Percentiles rank a stretch among this genome's conserved stretches.
phyloP scores from a whole-genome alignment of 1,284 basidiomycete species.

The Cystobasidium sp. region DNA sequence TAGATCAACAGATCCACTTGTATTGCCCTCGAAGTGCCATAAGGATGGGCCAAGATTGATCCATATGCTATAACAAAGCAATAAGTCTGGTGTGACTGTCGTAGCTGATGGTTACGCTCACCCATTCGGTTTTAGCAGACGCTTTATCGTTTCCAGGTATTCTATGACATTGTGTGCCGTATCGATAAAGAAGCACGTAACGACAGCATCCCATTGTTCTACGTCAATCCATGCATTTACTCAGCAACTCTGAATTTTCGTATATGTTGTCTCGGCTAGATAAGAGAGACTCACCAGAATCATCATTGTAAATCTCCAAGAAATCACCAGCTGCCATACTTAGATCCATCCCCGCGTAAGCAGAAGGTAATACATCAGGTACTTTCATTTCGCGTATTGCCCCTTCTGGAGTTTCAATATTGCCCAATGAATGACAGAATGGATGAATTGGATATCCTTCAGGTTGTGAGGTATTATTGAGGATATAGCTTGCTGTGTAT shows the following conservation, averaged over 20 bases:
- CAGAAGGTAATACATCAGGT: constrained; percentile 80
- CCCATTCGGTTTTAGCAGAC: constrained; percentile 76
- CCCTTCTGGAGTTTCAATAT: constrained; percentile 65
- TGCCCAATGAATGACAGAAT: constrained; percentile 87
- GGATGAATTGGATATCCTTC: constrained; percentile 75
- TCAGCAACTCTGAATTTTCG: background rate
- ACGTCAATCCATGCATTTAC: constrained; percentile 42
- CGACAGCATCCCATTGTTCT: constrained; percentile 81
- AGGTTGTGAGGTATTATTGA: constrained; percentile 27
- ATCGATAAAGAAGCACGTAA: constrained; percentile 98
- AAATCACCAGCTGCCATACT: constrained; percentile 91
- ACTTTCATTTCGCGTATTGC: constrained; percentile 72
- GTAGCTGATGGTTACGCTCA: background rate
- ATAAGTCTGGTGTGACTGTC: background rate
- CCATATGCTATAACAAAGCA: constrained; percentile 64
- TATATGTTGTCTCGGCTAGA: too few relatives aligned
- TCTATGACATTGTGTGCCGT: constrained; percentile 92
- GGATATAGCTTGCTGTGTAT: constrained; percentile 42
- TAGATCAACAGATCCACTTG: constrained; percentile 80
- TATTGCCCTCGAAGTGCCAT: constrained; percentile 95
- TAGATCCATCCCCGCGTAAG: constrained; percentile 68
- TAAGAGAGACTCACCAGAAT: constrained; percentile 53
- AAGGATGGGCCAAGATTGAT: constrained; percentile 88
- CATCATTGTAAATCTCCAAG: constrained; percentile 78
- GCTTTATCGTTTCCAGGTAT: constrained; percentile 80